Percentiles rank a stretch among this genome's conserved stretches.
phyloP scores from a whole-genome alignment of 139 green algal species.

The Chlorella sp. region DNA sequence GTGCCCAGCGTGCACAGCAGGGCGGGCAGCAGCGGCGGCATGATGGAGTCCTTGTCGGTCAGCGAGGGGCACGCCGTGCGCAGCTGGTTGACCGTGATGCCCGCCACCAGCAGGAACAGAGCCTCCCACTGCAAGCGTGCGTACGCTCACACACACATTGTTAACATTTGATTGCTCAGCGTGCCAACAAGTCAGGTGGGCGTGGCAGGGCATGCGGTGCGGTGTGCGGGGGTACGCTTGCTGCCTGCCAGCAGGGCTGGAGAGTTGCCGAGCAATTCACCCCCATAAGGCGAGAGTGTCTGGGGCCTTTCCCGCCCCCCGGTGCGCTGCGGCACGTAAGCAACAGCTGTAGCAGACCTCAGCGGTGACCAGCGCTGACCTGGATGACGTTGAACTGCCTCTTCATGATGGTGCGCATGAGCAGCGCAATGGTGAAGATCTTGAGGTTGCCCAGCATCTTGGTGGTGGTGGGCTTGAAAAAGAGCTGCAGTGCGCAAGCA shows the following conservation, averaged over 20 bases:
- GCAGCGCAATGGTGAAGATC: conserved; percentile 77
- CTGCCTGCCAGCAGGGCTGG: too few relatives aligned
- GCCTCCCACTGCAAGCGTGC: conserved; percentile 96
- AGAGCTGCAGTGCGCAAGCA: conserved; percentile 35
- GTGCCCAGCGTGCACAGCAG: conserved; percentile 67
- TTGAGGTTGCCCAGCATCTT: conserved; percentile 99
- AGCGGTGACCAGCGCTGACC: too few relatives aligned
- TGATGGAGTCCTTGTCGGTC: neutral
- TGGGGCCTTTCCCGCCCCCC: too few relatives aligned
- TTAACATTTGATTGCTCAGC: too few relatives aligned
- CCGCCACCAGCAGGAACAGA: conserved; percentile 83
- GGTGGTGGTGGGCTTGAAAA: conserved; percentile 77
- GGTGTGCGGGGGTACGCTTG: too few relatives aligned
- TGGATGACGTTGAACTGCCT: conserved; percentile 74
- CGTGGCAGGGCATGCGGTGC: too few relatives aligned
- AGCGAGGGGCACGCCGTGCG: conserved; percentile 4
- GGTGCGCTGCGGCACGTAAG: too few relatives aligned
- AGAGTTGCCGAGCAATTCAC: too few relatives aligned
- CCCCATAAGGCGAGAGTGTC: too few relatives aligned
- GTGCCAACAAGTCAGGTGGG: too few relatives aligned
- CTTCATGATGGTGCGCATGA: conserved; percentile 81
- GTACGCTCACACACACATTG: too few relatives aligned
- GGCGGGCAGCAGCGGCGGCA: conserved; percentile 67
- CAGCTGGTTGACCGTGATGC: conserved; percentile 97
- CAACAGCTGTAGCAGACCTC: too few relatives aligned